Conservation (phyloP, 2,329 filamentous ascomycete species). For the Cephalotrichum gorgonifer region DNA sequence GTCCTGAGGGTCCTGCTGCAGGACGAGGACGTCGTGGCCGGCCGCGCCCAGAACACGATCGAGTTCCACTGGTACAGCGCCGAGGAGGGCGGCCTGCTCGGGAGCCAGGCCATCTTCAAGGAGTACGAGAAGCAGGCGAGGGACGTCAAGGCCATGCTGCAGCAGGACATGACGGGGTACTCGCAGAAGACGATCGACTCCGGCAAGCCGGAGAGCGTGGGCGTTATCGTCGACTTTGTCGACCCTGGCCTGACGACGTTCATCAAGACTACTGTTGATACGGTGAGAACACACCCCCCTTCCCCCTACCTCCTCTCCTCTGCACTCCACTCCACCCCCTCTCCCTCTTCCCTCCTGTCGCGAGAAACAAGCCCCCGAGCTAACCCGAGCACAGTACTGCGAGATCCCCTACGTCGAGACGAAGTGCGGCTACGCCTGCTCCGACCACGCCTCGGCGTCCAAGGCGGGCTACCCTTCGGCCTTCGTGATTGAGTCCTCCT, state of each 20-base stretch:
- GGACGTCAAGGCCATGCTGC: conserved; percentile 89
- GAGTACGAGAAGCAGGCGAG: conserved; percentile 62
- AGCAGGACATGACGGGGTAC: conserved; percentile 97
- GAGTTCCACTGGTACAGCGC: conserved; percentile 97
- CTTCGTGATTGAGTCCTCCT: conserved; percentile 53
- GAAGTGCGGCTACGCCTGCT: conserved; percentile 80
- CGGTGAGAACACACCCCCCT: conserved; percentile 27
- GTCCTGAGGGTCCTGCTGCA: conserved; percentile 72
- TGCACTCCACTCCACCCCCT: background rate
- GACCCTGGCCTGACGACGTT: conserved; percentile 74
- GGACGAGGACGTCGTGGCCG: conserved; percentile 58
- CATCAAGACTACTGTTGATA: conserved; percentile 78
- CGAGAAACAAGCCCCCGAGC: background rate
- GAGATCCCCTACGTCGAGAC: conserved; percentile 78
- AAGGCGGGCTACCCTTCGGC: conserved; percentile 56
- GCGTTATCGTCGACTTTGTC: conserved; percentile 88
- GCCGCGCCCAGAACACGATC: conserved; percentile 71
- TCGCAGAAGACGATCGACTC: conserved; percentile 73
- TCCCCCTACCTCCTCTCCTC: background rate
- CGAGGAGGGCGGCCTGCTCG: conserved; percentile 78
- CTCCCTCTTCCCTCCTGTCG: background rate
- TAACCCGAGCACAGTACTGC: conserved; percentile 53
- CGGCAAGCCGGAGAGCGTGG: conserved; percentile 74
- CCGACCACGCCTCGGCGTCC: conserved; percentile 60
- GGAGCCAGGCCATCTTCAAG: conserved; percentile 82